Conservation (phyloP, 2,329 filamentous ascomycete genomes). For the Monilinia aucupariae region DNA sequence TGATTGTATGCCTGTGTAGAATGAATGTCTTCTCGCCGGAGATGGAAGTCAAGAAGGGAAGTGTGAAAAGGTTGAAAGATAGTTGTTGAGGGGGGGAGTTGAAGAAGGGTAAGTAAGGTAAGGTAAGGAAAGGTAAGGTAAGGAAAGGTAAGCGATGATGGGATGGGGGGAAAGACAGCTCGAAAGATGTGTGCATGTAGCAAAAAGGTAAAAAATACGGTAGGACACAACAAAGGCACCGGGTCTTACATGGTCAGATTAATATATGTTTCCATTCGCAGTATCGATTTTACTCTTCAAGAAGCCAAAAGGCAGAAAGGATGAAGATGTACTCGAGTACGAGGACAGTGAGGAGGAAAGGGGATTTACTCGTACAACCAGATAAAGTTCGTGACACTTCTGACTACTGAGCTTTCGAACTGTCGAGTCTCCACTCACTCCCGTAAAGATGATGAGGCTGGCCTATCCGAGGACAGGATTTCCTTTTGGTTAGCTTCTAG, state of each 20-base stretch:
- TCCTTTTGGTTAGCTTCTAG: neutral
- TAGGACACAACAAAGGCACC: slow-evolving; percentile 28
- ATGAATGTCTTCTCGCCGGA: neutral
- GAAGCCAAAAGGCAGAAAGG: neutral
- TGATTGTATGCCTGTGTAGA: slow-evolving; percentile 12
- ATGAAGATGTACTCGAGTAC: too few species aligned
- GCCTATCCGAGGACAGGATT: neutral
- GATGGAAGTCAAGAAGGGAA: slow-evolving; percentile 3
- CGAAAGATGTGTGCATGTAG: neutral
- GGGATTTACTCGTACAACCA: slow-evolving; percentile 7
- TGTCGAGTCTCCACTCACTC: too few species aligned
- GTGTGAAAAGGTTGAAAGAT: neutral
- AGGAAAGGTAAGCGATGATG: slow-evolving; percentile 18
- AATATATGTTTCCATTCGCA: neutral
- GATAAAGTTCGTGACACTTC: too few species aligned
- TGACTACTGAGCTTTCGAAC: too few species aligned
- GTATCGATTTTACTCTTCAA: neutral
- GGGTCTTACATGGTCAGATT: slow-evolving; percentile 30
- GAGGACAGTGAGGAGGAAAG: neutral
- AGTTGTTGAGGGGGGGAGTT: neutral
- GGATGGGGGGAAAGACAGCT: slow-evolving; percentile 14
- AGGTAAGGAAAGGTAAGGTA: neutral
- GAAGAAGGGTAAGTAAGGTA: neutral
- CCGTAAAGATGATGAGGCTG: slow-evolving; percentile 12
- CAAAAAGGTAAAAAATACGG: too few species aligned